These are phyloP conservation scores for Mycena metata DNA, from an alignment of 768 basidiomycete genomes.

Conservation along the genomic window DNA sequence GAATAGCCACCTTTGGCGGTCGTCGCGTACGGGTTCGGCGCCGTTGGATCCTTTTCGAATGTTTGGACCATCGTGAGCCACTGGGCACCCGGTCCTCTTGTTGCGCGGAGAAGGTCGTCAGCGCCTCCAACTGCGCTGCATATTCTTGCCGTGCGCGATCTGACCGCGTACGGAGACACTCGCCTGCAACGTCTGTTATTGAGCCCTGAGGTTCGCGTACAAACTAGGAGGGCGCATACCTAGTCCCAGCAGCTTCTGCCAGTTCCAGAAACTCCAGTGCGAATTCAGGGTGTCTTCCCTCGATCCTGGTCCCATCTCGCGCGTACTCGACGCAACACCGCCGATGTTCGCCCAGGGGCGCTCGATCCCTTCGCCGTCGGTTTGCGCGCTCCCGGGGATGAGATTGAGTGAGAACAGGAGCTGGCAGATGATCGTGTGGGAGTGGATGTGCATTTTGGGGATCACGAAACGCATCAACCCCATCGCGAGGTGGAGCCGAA, in stretches of 20 bases:
- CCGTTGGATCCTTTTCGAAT: neutral
- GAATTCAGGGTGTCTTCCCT: slow-evolving; percentile 44
- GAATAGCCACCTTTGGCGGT: neutral
- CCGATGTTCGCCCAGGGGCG: slow-evolving; percentile 48
- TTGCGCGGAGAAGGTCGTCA: neutral
- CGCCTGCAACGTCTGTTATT: neutral
- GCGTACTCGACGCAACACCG: slow-evolving; percentile 44
- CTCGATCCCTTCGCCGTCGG: slow-evolving; percentile 54
- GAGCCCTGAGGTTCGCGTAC: no score
- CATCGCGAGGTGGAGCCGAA: slow-evolving; percentile 27
- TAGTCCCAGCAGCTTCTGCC: slow-evolving; percentile 42
- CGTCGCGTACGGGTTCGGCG: slow-evolving; percentile 4
- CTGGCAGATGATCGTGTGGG: slow-evolving; percentile 43
- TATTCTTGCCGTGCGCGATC: slow-evolving; percentile 3
- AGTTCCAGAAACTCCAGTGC: slow-evolving; percentile 46
- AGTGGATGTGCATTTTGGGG: slow-evolving; percentile 48
- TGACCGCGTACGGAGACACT: neutral
- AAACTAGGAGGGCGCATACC: slow-evolving; percentile 29
- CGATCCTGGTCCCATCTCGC: slow-evolving; percentile 54
- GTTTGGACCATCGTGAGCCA: neutral
- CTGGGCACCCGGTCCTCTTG: neutral
- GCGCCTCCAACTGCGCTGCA: neutral
- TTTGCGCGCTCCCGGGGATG: slow-evolving; percentile 42
- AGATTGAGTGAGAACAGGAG: slow-evolving; percentile 42
- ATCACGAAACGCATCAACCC: slow-evolving; percentile 39